Evolutionary conservation across 805 yeast species (phyloP).

Genomic region (Kazachstania taianensis): DNA sequence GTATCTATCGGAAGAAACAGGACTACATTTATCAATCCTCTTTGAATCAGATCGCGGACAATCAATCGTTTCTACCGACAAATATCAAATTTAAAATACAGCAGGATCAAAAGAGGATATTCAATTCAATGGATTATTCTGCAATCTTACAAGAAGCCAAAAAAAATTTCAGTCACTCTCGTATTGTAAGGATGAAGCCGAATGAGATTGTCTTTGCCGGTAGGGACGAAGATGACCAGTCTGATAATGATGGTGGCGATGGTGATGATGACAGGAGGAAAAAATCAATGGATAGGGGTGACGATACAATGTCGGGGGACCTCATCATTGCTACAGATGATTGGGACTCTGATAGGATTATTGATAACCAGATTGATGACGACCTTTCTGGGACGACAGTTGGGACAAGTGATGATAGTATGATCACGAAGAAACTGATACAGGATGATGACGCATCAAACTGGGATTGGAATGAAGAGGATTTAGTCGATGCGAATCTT

Average conservation of each 20-base stretch:
- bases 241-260: constrained; percentile 7
- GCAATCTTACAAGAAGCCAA: constrained; percentile 3
- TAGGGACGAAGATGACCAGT: constrained; percentile 10
- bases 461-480: constrained; percentile 40
- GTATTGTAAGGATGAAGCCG: constrained; percentile 14
- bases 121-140: constrained; percentile 22
- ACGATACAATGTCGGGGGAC: constrained; percentile 37
- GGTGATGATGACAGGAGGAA: constrained; percentile 14
- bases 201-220: constrained; percentile 18
- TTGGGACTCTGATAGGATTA: constrained; percentile 55
- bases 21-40: not conserved
- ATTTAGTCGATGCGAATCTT: constrained; percentile 62
- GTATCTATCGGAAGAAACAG: constrained; percentile 38
- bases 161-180: constrained; percentile 7
- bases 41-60: constrained; percentile 1
- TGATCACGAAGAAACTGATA: constrained; percentile 6
- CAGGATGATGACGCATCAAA: constrained; percentile 23
- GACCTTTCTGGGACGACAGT: not conserved
- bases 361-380: not conserved
- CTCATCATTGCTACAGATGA: constrained; percentile 60
- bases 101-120: constrained; percentile 40
- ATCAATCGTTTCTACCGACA: constrained; percentile 38
- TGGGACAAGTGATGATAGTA: not conserved
- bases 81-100: constrained; percentile 44
- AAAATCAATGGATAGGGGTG: constrained; percentile 12